Conservation (phyloP, 345 rosid species). For the Rhodamnia argentea region DNA sequence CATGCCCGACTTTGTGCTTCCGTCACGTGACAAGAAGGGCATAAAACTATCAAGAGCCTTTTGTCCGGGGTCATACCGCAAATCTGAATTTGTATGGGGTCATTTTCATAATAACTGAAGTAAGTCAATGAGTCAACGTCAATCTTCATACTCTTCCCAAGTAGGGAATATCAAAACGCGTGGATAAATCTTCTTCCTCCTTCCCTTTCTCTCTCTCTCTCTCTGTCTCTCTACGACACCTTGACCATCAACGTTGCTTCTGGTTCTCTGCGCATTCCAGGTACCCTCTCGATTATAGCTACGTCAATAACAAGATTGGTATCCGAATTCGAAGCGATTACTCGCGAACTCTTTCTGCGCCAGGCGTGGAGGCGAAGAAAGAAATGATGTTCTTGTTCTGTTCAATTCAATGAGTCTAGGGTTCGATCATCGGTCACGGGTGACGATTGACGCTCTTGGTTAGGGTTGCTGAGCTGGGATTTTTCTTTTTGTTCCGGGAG, state of each 20-base stretch:
- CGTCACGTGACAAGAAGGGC: background rate
- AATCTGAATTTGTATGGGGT: background rate
- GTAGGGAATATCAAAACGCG: background rate
- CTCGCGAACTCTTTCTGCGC: background rate
- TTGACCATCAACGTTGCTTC: background rate
- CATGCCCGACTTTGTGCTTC: background rate
- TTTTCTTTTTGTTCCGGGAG: background rate
- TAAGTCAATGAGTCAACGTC: background rate
- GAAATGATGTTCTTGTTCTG: background rate
- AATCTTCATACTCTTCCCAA: background rate
- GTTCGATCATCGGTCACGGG: background rate
- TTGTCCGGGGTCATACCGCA: background rate
- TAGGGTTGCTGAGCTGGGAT: background rate
- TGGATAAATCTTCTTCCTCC: background rate
- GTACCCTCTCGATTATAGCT: background rate
- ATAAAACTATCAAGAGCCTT: background rate
- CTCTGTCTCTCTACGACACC: background rate
- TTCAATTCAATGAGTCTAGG: background rate
- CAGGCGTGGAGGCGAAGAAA: background rate
- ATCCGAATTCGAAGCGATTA: background rate
- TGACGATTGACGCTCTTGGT: background rate
- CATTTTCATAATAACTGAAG: background rate
- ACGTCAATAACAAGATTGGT: background rate
- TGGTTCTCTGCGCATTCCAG: background rate
- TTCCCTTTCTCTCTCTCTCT: background rate